Base-by-base conservation (phyloP, 495 filamentous ascomycete species). In the Lepidopterella palustris region DNA sequence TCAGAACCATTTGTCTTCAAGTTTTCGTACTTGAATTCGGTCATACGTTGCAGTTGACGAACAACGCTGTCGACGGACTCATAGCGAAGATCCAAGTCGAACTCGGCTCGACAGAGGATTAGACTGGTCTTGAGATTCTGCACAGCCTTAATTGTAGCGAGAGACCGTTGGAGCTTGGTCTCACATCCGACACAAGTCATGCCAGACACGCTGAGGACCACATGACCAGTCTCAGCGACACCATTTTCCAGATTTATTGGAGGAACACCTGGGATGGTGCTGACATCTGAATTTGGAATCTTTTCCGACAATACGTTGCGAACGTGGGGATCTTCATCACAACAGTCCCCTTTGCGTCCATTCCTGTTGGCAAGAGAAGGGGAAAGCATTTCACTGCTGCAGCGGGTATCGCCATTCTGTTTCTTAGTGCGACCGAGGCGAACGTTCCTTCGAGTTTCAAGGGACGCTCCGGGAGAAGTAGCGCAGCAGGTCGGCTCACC, bases 111-210 rank as follows among this genome's bases (percentile, higher is more conserved):
- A 0, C 80, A 73, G 4, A 87, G 74, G 0, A 87, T 73, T 24
- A 87, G 69, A 55, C 82, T 87, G 2, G 79, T 82, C 61, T 82
- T 80, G 28, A 86, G 60, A 53, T 86, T 78, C 3, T 68, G 24
- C 20, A 62, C 71, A 49, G 85, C 72, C 0, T 67, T 63, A 0
- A 61, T 50, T 0, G 81, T 59, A 0, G 70, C 68, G 8, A 87
- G 70, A 0, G 74, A 73, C 49, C 74, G 72, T 3, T 70, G 62
- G 9, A 87, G 77, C 61, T 85, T 84, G 9, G 74, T 84, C 57
- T 85, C 83, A 68, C 85, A 87, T 3, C 84, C 83, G 8, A 79
- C 81, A 61, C 84, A 87, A 4, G 82, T 86, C 83, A 88, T 85
- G 13, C 84, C 83, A 47, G 78, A 74, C 42, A 88, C 75, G 35